Base-by-base conservation (phyloP, 2,329 filamentous ascomycete genomes). In the Pyrenophora tritici-repentis region DNA sequence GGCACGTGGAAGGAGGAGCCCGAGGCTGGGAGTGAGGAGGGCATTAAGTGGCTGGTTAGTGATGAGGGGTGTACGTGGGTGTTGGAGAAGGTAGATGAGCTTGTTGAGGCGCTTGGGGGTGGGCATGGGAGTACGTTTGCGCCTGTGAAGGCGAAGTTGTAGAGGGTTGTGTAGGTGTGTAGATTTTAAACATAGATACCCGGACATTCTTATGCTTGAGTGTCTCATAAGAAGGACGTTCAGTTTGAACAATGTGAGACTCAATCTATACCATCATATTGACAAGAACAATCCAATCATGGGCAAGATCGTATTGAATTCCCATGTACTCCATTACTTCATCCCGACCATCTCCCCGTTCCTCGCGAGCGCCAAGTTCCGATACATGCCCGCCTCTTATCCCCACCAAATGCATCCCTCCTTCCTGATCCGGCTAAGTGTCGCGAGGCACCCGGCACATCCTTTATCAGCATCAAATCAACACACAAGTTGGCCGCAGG, bases 31-130 rank as follows among this genome's bases (percentile, higher is more conserved):
- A 75, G 80, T 20, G 74, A 81, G 50, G 82, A 87, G 60, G 83
- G 79, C 1, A 81, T 79, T 1, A 74, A 76, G 61, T 88, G 85
- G 86, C 70, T 87, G 62, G 84, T 84, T 1, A 79, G 79, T 26
- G 84, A 89, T 54, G 85, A 86, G 61, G 86, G 86, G 0, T 86
- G 74, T 65, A 70, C 78, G 35, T 89, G 86, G 86, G 73, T 88
- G 47, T 66, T 89, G 59, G 74, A 81, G 55, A 81, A 78, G 57
- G 78, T 88, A 2, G 86, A 89, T 74, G 73, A 76, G 52, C 81
- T 88, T 56, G 83, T 87, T 12, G 62, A 59, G 18, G 66, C 64
- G n/a, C 45, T 71, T 13, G 63, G 66, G 18, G 64, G 64, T 12
- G 67, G 61, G 1, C 53, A 64, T 20, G 67, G 67, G 2, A 67